A percentile compares a stretch with the other conserved stretches of the same genome.
These are phyloP conservation scores for Erodium maritimum DNA, from an alignment of 345 rosid genomes.

Conservation along the genomic window DNA sequence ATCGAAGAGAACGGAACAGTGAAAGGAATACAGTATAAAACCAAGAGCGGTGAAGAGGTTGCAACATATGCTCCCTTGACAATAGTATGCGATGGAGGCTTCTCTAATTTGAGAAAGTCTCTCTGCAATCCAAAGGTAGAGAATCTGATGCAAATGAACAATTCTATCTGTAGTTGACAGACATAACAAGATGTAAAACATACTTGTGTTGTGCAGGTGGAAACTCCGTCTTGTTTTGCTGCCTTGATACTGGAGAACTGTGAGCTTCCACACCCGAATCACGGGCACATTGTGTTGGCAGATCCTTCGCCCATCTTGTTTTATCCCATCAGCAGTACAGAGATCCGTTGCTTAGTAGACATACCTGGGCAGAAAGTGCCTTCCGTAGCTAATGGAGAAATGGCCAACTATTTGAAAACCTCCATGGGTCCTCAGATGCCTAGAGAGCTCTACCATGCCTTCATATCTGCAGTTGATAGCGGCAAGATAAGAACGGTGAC, in stretches of 20 bases:
- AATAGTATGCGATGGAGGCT: slow-evolving; percentile 71
- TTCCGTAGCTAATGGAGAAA: slow-evolving; percentile 41
- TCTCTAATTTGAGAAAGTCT: slow-evolving; percentile 70
- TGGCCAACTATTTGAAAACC: slow-evolving; percentile 38
- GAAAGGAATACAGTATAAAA: slow-evolving; percentile 66
- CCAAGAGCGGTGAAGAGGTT: slow-evolving; percentile 40
- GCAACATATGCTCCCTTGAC: slow-evolving; percentile 56
- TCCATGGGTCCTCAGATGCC: slow-evolving; percentile 51
- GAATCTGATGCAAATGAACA: not conserved
- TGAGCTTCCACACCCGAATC: slow-evolving; percentile 43
- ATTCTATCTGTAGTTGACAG: not conserved
- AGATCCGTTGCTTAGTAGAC: slow-evolving; percentile 49
- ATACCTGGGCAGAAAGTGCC: slow-evolving; percentile 52
- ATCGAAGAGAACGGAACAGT: slow-evolving; percentile 53
- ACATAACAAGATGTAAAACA: not conserved
- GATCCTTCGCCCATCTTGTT: slow-evolving; percentile 50
- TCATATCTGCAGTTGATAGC: slow-evolving; percentile 28
- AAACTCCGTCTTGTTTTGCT: slow-evolving; percentile 51
- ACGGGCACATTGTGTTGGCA: slow-evolving; percentile 41
- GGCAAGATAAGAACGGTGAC: slow-evolving; percentile 47
- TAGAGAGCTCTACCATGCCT: slow-evolving; percentile 22
- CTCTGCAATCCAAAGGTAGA: slow-evolving; percentile 60
- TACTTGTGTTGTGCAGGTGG: slow-evolving; percentile 26
- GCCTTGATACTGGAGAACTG: slow-evolving; percentile 54
- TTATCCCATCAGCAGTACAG: slow-evolving; percentile 45